These are phyloP conservation scores for Lichtheimia ornata DNA, from an alignment of 371 early-diverging fungal species.

Conservation along the genomic window DNA sequence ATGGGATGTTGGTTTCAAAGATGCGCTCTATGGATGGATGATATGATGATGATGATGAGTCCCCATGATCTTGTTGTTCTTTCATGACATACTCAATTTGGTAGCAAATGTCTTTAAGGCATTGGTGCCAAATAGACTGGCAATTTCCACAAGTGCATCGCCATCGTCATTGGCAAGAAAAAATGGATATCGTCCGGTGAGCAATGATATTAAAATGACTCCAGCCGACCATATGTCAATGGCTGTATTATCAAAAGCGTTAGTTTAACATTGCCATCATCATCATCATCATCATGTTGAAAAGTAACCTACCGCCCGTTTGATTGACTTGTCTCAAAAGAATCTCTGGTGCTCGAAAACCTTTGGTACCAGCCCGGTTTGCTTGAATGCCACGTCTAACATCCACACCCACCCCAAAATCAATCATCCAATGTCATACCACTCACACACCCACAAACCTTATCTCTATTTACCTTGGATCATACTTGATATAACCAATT, in stretches of 20 bases:
- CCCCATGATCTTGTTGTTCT: background rate
- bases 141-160: constrained; percentile 92
- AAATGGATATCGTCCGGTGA: constrained; percentile 92
- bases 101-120: constrained; percentile 77
- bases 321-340: constrained; percentile 85
- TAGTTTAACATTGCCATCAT: no score
- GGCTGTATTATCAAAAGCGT: constrained; percentile 29
- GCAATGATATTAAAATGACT: constrained; percentile 83
- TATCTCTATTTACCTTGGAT: constrained; percentile 41
- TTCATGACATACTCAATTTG: constrained; percentile 1
- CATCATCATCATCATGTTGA: no score
- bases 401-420: background rate
- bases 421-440: no score
- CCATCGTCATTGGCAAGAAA: constrained; percentile 89
- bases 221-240: constrained; percentile 98
- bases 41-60: no score
- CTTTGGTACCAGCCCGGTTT: constrained; percentile 97
- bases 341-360: constrained; percentile 98
- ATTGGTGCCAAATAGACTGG: constrained; percentile 81
- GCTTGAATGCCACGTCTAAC: constrained; percentile 76
- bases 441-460: no score
- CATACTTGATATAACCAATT: constrained; percentile 31
- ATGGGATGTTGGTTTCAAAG: constrained; percentile 60
- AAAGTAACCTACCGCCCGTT: constrained; percentile 76
- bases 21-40: constrained; percentile 45